Evolutionary conservation across 164 flowering plant genomes (phyloP).

Genomic region (Aristolochia californica): DNA sequence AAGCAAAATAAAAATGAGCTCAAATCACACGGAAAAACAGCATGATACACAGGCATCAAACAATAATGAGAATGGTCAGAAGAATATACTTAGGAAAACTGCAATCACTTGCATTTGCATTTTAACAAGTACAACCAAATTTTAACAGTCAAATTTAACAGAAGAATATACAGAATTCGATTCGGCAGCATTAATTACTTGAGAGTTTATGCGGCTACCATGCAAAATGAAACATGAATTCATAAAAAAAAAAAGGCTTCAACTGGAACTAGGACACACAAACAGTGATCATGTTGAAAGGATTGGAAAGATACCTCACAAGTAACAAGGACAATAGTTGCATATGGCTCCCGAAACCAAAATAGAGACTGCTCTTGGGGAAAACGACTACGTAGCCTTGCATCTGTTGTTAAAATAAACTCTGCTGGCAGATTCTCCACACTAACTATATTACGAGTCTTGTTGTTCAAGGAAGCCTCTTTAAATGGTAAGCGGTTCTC

Average conservation of each 20-base stretch:
- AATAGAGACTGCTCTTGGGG: conserved; percentile 84
- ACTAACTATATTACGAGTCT: conserved; percentile 75
- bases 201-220: neutral
- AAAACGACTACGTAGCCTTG: conserved; percentile 85
- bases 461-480: conserved; percentile 73
- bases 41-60: too few relatives aligned
- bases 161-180: too few relatives aligned
- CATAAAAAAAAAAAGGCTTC: neutral
- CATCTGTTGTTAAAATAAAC: conserved; percentile 82
- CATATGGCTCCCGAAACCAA: conserved; percentile 98
- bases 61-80: too few relatives aligned
- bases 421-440: conserved; percentile 78
- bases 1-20: neutral
- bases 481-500: conserved; percentile 75
- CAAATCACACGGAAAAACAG: neutral
- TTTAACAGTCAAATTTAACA: too few relatives aligned
- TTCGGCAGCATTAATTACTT: neutral
- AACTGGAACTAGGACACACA: conserved; percentile 3
- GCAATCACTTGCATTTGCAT: too few relatives aligned
- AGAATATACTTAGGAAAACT: too few relatives aligned
- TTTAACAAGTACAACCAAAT: too few relatives aligned
- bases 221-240: too few relatives aligned
- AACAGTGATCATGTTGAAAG: neutral
- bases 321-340: conserved; percentile 84
- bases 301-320: conserved; percentile 61